Evolutionary conservation across 2,329 filamentous ascomycete genomes (phyloP).

Genomic region (Colletotrichum tabaci): DNA sequence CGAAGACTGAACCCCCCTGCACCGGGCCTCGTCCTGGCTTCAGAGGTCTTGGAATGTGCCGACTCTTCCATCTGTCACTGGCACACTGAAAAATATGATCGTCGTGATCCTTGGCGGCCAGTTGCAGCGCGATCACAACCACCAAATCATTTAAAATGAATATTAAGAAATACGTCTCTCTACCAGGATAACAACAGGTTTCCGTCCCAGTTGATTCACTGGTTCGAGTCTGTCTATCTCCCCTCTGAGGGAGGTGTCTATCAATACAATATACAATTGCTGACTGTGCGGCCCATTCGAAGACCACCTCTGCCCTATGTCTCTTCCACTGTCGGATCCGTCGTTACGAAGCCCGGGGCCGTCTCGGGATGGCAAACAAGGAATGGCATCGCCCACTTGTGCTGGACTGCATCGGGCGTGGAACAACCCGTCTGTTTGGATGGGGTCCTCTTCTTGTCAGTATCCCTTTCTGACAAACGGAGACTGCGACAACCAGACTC

Average conservation of each 20-base stretch:
- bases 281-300: conserved; percentile 7
- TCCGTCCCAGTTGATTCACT: conserved; percentile 5
- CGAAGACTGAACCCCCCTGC: conserved; percentile 37
- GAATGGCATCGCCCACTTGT: conserved; percentile 7
- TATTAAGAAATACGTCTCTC: too few species aligned
- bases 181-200: conserved; percentile 1
- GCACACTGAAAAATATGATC: conserved; percentile 29
- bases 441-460: background rate
- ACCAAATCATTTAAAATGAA: background rate
- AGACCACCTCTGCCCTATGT: background rate
- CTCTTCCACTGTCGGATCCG: conserved; percentile 14
- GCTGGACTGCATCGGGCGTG: conserved; percentile 9
- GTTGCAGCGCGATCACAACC: conserved; percentile 27
- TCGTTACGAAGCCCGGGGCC: conserved; percentile 16
- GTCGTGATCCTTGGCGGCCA: conserved; percentile 35
- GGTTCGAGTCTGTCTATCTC: background rate
- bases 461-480: conserved; percentile 25
- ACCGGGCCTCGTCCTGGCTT: conserved; percentile 38
- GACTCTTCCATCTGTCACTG: conserved; percentile 40
- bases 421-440: conserved; percentile 21
- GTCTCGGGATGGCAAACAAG: conserved; percentile 24
- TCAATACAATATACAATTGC: conserved; percentile 8
- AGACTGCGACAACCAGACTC: conserved; percentile 2
- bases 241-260: conserved; percentile 9
- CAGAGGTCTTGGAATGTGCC: conserved; percentile 37